Evolutionary conservation across 768 basidiomycete species (phyloP).

Genomic region (Rubroboletus pulcherrimus): DNA sequence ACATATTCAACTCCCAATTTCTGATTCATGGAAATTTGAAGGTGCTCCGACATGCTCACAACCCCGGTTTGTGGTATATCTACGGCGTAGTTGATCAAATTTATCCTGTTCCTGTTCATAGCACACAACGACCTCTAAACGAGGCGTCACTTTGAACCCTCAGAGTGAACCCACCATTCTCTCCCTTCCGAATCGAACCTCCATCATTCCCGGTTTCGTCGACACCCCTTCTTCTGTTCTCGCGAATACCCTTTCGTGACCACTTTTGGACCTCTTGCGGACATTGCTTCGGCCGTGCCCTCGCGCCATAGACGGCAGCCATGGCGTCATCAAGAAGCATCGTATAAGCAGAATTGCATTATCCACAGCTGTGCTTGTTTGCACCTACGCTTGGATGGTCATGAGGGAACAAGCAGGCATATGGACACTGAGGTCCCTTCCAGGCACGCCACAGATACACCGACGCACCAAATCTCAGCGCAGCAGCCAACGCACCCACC

Average conservation of each 20-base stretch:
- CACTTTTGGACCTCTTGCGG: conserved; percentile 68
- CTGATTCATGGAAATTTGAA: too few species aligned
- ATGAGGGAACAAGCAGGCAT: conserved; percentile 46
- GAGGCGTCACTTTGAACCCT: too few species aligned
- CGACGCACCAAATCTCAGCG: too few species aligned
- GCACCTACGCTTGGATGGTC: conserved; percentile 56
- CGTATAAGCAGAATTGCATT: conserved; percentile 54
- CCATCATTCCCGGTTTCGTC: conserved; percentile 4
- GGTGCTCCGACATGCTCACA: too few species aligned
- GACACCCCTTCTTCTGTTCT: conserved; percentile 29
- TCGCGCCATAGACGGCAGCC: conserved; percentile 32
- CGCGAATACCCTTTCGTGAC: conserved; percentile 69
- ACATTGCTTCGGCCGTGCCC: conserved; percentile 63
- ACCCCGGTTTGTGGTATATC: too few species aligned
- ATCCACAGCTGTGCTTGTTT: conserved; percentile 44
- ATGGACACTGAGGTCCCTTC: conserved; percentile 63
- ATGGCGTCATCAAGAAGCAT: conserved; percentile 40
- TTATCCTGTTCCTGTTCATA: too few species aligned
- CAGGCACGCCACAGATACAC: too few species aligned
- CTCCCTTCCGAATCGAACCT: conserved; percentile 46
- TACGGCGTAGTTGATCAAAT: too few species aligned
- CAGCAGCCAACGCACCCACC: too few species aligned
- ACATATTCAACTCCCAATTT: too few species aligned
- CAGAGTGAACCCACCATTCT: conserved; percentile 29
- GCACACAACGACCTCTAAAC: too few species aligned